phyloP scores from a whole-genome alignment of 2,329 filamentous ascomycete species.

The Thielaviopsis ethacetica region DNA sequence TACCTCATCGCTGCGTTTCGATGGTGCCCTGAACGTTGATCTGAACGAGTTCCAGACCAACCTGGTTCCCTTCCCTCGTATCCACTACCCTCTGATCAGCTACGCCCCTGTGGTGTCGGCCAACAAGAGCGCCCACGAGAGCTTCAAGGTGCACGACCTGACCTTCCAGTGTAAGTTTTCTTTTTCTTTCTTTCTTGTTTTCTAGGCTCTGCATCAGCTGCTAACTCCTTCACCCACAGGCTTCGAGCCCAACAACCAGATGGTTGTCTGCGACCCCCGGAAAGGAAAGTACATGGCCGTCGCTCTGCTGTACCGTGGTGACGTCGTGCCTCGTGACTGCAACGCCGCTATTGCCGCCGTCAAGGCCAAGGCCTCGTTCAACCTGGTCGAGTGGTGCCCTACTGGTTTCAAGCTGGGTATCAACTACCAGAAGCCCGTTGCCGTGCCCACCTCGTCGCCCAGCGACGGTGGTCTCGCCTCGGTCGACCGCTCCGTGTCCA shows the following conservation, averaged over 20 bases:
- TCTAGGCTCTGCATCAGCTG: neutral
- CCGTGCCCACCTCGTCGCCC: conserved; percentile 35
- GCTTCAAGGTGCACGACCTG: conserved; percentile 68
- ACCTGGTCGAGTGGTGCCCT: conserved; percentile 60
- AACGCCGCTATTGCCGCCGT: conserved; percentile 47
- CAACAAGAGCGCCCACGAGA: conserved; percentile 67
- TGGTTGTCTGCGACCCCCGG: conserved; percentile 59
- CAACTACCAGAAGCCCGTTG: conserved; percentile 54
- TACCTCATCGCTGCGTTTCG: conserved; percentile 55
- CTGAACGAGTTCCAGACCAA: conserved; percentile 68
- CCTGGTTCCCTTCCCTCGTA: conserved; percentile 56
- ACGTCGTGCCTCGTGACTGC: conserved; percentile 55
- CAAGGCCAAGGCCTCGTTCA: conserved; percentile 57
- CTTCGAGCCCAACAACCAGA: conserved; percentile 66
- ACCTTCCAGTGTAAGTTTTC: conserved; percentile 51
- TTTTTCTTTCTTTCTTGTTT: neutral
- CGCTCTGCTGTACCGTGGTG: conserved; percentile 54
- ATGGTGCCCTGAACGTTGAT: conserved; percentile 57
- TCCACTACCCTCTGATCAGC: conserved; percentile 59
- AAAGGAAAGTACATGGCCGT: conserved; percentile 67
- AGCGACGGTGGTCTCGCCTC: conserved; percentile 42
- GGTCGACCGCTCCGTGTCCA: conserved; percentile 48
- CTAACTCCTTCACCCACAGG: conserved; percentile 24
- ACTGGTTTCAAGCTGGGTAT: conserved; percentile 63
- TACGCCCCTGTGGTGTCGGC: conserved; percentile 57